Evolutionary conservation across 495 filamentous ascomycete genomes (phyloP), one percentile per base, ranked within the genome.

Genomic region (Sordaria brevicollis): DNA sequence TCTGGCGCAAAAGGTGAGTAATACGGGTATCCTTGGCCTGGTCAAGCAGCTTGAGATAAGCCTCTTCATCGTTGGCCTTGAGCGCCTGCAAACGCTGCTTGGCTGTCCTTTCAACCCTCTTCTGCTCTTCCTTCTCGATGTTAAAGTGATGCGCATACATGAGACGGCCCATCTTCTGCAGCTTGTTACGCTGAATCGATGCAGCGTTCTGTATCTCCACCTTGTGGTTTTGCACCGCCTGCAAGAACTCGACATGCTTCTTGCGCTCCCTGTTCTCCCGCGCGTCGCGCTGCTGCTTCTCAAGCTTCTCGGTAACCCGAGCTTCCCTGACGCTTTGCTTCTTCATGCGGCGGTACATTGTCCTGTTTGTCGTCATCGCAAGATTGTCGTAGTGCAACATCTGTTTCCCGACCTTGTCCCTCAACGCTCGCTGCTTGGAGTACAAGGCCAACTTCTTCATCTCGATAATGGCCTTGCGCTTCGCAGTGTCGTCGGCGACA

Each of bases 11-110:
- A 70, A 99, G 85, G 77, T 99, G 95, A 17, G 96, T 95, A 74
- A 99, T 98, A 89, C 95, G 94, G 25, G 93, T 97, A 84, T 99
- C 95, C 83, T 99, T 99, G 70, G 95, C 96, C 77, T 99, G 94
- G 76, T 94, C 95, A 72, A 99, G 89, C 72, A 99, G 84, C 77
- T 97, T 97, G 75, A 98, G 84, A 77, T 99, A 99, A 0, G 95
- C 96, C 79, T 97, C 95, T 84, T 99, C 95, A 80, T 99, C 94
- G 88, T 99, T 96, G 74, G 94, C 93, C 82, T 96, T 98, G 80
- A 99, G 84, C 35, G 96, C 96, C 81, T 97, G 93, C 43, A 99
- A 92, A 97, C 95, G 96, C 81, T 98, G 95, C 83, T 97, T 98
- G 35, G 95, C 95, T 15, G 94, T 99, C 68, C 96, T 87, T 80